Evolutionary conservation across 805 yeast genomes (phyloP), one percentile per base, ranked within the genome.

Genomic region (Sugiyamaella mastotermitis): DNA sequence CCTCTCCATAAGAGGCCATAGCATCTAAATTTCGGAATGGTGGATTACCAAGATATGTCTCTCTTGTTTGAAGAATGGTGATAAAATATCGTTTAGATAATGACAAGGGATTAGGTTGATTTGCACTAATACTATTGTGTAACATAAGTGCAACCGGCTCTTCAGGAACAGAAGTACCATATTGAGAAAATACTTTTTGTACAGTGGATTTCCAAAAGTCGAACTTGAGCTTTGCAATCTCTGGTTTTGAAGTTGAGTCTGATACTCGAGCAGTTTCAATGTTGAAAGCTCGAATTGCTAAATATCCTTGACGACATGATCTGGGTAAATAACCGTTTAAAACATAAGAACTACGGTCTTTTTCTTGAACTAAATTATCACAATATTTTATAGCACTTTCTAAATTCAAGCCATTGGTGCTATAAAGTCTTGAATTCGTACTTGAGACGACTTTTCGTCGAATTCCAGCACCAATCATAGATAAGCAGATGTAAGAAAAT

Each of bases 1-100:
- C 92, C 58, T 85, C 94, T 1, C 94, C 94, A 51, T 72, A 79
- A 1, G 84, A 71, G 35, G 87, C 81, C 45, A 85, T 67, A 29
- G 72, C 74, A 30, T 79, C 78, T 2, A 72, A 52, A 5, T 65
- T 62, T 8, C 67, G 60, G 35, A 79, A 70, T 21, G 68, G 62
- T 6, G 65, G 66, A 30, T 67, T 66, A 19, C 67, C 62, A 18
- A 77, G 56, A 51, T 77, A 78, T 37, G 70, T 66, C 37, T 71
- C 68, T 37, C 82, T 68, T 3, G 84, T 71, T 37, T 72, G 73
- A 10, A 84, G 55, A 55, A 79, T 71, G 45, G 76, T 80, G 33
- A 72, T 68, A 50, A 85, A 69, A 56, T 71, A 70, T 2, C 69
- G 53, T 22, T 74, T 54, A 35, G 81, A 80, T 45, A 82, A 48